Base-by-base conservation (phyloP, 371 early-diverging fungal genomes). In the Syncephalastrum sp. region DNA sequence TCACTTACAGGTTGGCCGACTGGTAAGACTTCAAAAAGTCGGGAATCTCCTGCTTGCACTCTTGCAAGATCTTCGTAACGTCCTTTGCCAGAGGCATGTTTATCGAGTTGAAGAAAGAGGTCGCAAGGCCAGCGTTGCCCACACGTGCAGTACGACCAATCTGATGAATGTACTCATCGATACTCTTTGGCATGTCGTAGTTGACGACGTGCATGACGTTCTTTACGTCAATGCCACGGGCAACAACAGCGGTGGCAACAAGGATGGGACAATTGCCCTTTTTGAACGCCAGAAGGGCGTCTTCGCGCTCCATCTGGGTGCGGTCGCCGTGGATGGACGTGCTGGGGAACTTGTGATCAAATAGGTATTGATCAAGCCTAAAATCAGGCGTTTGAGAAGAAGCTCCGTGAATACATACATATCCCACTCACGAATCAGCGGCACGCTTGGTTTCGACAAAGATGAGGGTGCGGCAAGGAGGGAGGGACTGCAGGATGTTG, bases 211-310 rank as follows among this genome's bases (percentile, higher is more conserved):
- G 89, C 73, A 87, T 89, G 42, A 94, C 86, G 56, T 89, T 84
- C 54, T 85, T 83, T 47, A 96, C 86, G 74, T 96, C 95, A 42
- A 95, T 72, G 59, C 98, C 98, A 71, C 98, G 84, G 21, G 95
- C 89, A 55, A 92, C 96, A 5, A 97, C 93, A 42, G 94, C 93
- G 3, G 97, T 97, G 24, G 94, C 95, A 38, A 96, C 90, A 42
- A 98, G 63, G 50, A 95, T 86, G 4, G 91, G 91, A 46, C 87
- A 85, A 23, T 74, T 74, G 23, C 88, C 91, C 14, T 64, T 67
- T 65, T 84, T 87, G 85, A 95, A 98, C 16, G 84, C 81, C n/a
- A 67, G 50, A 7, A 94, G 70, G 0, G 91, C 89, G 50, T 72
- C 74, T 68, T 94, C 95, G 42, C 98, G 85, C 67, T 92, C 92